These are phyloP conservation scores for Leccinum aurantiacum DNA, from an alignment of 768 basidiomycete genomes.

Conservation along the genomic window DNA sequence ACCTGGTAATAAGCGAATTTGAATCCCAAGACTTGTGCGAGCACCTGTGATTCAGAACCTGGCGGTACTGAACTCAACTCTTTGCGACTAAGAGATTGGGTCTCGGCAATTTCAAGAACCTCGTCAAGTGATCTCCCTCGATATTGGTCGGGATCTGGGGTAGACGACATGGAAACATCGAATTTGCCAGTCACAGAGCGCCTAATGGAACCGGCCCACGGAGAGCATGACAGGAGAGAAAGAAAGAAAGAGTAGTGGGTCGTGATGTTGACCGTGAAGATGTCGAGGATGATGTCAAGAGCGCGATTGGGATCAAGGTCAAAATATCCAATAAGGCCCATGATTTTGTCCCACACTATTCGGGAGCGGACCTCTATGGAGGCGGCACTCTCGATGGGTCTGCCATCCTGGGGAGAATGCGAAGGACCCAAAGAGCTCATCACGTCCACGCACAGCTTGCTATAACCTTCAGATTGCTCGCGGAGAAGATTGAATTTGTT, in stretches of 20 bases:
- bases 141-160: constrained; percentile 42
- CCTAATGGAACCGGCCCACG: constrained; percentile 69
- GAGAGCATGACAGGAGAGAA: constrained; percentile 80
- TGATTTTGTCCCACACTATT: constrained; percentile 78
- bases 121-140: constrained; percentile 67
- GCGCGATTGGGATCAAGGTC: constrained; percentile 95
- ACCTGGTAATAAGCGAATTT: constrained; percentile 94
- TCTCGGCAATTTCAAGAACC: constrained; percentile 57
- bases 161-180: constrained; percentile 38
- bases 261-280: constrained; percentile 77
- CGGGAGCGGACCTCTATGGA: constrained; percentile 63
- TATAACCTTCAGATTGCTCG: constrained; percentile 97
- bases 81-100: constrained; percentile 5
- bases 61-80: constrained; percentile 16
- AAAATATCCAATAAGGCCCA: constrained; percentile 92
- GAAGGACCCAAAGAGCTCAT: constrained; percentile 73
- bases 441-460: constrained; percentile 85
- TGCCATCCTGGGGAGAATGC: constrained; percentile 66
- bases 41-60: constrained; percentile 51
- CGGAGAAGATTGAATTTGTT: constrained; percentile 97
- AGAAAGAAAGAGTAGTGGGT: constrained; percentile 90
- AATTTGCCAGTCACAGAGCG: constrained; percentile 29
- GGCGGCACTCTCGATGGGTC: constrained; percentile 57
- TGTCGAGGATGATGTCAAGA: constrained; percentile 90
- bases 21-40: constrained; percentile 96